Evolutionary conservation across 176 grass and related monocot species (phyloP), one percentile per base, ranked within the genome.

Genomic region (Cenchrus fungigraminus): DNA sequence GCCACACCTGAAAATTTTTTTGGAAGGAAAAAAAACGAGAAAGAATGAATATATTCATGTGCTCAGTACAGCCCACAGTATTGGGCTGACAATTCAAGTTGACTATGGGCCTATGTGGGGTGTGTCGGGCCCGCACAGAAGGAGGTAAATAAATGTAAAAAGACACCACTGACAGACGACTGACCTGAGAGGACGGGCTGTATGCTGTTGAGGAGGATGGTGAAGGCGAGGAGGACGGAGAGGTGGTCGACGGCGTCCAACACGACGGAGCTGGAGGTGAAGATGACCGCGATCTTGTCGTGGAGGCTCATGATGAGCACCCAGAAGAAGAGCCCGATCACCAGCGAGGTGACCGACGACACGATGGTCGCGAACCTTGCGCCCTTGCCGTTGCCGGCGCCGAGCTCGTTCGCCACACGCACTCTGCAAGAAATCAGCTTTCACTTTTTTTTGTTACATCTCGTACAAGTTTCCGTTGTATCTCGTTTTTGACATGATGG

Each of bases 241-340:
- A 97, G 95, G 14, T 83, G 68, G 78, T 93, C 91, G 13, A 94
- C 95, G 28, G 95, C 95, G 34, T 92, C 57, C 4, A 97, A 71
- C 9, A 97, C 92, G n/a, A 89, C 84, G 43, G 79, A 4, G 73
- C 95, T 97, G 45, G 92, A 79, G 45, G 92, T 92, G 95, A 97
- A 97, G 78, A 97, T 87, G 79, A 97, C 37, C 0, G 92, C 90
- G 12, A 88, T 85, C 83, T 92, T 97, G 88, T 94, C 87, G 79
- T 97, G 95, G 65, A 97, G 81, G 7, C 73, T 34, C 88, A 97
- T 88, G 60, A 97, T 89, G 6, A 97, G 70, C 67, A 83, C 88
- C 76, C 92, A 94, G 83, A 97, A 94, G 90, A 94, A 91, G 82
- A 97, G 86, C 66, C 95, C 95, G 40, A 97, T 97, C 52, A 89